Conservation (phyloP, 2,329 filamentous ascomycete genomes). For the Claviceps humidiphila region DNA sequence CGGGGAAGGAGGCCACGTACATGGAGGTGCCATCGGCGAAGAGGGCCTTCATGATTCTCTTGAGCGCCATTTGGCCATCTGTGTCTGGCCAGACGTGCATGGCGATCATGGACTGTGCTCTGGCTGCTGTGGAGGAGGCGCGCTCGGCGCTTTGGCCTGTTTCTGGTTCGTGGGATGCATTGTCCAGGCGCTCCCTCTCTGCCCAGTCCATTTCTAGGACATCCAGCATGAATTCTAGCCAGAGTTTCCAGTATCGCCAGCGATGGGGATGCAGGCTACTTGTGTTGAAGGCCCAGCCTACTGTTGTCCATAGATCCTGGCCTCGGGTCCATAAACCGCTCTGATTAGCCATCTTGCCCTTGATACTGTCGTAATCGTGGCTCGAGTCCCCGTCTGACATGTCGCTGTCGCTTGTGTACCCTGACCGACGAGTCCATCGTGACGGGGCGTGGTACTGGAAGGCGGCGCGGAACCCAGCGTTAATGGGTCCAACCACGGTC, state of each 20-base stretch:
- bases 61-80: constrained; percentile 31
- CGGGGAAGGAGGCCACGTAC: constrained; percentile 41
- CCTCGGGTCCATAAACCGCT: constrained; percentile 62
- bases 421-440: constrained; percentile 18
- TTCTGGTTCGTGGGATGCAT: constrained; percentile 15
- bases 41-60: constrained; percentile 50
- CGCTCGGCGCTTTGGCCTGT: constrained; percentile 7
- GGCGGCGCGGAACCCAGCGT: constrained; percentile 55
- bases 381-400: constrained; percentile 28
- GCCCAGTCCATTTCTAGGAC: constrained; percentile 60
- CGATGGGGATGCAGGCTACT: constrained; percentile 57
- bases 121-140: constrained; percentile 14
- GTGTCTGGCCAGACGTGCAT: constrained; percentile 40
- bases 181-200: constrained; percentile 39
- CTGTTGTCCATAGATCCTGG: constrained; percentile 75
- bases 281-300: constrained; percentile 92
- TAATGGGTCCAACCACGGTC: constrained; percentile 51
- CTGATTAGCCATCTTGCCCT: constrained; percentile 45
- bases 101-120: constrained; percentile 45
- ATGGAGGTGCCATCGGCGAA: constrained; percentile 50
- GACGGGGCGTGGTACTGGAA: constrained; percentile 47
- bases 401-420: constrained; percentile 27
- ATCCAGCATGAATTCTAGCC: constrained; percentile 69
- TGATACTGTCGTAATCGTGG: constrained; percentile 38
- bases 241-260: constrained; percentile 71